Conservation (phyloP, 352 stramenopile species). For the Globisporangium echinulatum region DNA sequence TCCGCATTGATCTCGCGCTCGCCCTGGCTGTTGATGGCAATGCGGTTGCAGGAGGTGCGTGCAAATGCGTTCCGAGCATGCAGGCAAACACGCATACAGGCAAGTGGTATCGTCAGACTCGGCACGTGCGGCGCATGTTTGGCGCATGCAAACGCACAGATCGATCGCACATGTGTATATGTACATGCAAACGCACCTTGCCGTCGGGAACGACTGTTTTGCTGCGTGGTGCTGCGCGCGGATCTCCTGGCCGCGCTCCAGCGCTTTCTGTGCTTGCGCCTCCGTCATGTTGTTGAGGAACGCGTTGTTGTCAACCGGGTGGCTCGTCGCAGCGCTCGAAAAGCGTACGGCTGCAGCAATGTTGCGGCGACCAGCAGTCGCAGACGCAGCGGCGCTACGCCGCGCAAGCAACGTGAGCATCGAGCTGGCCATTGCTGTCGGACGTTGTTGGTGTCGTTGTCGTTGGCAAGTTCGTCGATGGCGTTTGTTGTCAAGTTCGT, state of each 20-base stretch:
- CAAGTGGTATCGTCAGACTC: neutral
- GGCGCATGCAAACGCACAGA: neutral
- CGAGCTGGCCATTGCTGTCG: neutral
- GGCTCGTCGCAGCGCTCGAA: slow-evolving; percentile 26
- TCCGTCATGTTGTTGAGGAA: slow-evolving; percentile 50
- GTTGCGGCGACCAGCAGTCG: neutral
- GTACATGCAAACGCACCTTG: slow-evolving; percentile 14
- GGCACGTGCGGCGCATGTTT: neutral
- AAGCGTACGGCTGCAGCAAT: slow-evolving; percentile 9
- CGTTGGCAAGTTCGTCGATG: slow-evolving; percentile 1
- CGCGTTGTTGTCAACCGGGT: slow-evolving; percentile 33
- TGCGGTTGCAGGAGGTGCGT: no score
- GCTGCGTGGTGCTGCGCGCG: slow-evolving; percentile 44
- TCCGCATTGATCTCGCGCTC: slow-evolving; percentile 43
- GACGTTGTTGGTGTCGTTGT: neutral
- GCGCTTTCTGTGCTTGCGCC: slow-evolving; percentile 40
- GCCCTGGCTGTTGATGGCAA: slow-evolving; percentile 32
- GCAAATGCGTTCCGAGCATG: neutral
- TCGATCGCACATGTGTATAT: neutral
- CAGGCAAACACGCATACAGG: neutral
- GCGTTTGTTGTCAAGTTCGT: neutral
- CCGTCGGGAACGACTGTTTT: slow-evolving; percentile 30
- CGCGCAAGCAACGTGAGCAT: slow-evolving; percentile 10
- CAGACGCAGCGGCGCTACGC: neutral
- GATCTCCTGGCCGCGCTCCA: slow-evolving; percentile 49